Base-by-base conservation (phyloP, 208 protist genomes). In the Zelonia costaricensis region DNA sequence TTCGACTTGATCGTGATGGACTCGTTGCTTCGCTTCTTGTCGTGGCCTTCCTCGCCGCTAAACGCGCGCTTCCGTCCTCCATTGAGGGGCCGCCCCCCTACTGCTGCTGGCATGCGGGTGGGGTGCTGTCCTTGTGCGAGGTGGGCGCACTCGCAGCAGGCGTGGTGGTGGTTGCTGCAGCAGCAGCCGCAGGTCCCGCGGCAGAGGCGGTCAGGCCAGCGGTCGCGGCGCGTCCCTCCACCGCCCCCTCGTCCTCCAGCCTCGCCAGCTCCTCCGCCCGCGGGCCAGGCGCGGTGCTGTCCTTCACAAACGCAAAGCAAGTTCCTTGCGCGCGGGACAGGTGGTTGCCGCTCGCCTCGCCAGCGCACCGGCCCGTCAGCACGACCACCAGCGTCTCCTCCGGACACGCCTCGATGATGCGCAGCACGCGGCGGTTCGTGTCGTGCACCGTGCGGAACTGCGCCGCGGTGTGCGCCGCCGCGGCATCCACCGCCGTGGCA, bases 231-330 rank as follows among this genome's bases (percentile, higher is more conserved):
- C n/a, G n/a, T n/a, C n/a, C n/a, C n/a, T n/a, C n/a, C n/a, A n/a
- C n/a, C n/a, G n/a, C n/a, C 16, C 15, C 51, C 18, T 49, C 48
- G 13, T 51, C 57, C 1, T 15, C 28, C 51, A 28, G 4, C 49
- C 44, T 31, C 20, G 33, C 36, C 22, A 72, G 56, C 51, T 72
- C 65, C n/a, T 58, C 65, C 39, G 55, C 57, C 0, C 51, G 46
- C 7, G 84, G 84, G 4, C 82, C 82, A 13, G 45, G 16, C 7
- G 75, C 72, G 15, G 38, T 74, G 27, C 69, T 61, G 47, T 94
- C 88, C 70, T 94, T 94, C 44, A 94, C 69, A 39, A 92, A 92
- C 3, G 69, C 79, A 64, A 94, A 94, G 40, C 73, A 81, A 1
- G 77, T 72, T 7, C 88, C 88, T 20, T 84, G 82, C 12, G 74